Evolutionary conservation across 352 stramenopile genomes (phyloP), one percentile per base, ranked within the genome.

Genomic region (Pythium utonaiense): DNA sequence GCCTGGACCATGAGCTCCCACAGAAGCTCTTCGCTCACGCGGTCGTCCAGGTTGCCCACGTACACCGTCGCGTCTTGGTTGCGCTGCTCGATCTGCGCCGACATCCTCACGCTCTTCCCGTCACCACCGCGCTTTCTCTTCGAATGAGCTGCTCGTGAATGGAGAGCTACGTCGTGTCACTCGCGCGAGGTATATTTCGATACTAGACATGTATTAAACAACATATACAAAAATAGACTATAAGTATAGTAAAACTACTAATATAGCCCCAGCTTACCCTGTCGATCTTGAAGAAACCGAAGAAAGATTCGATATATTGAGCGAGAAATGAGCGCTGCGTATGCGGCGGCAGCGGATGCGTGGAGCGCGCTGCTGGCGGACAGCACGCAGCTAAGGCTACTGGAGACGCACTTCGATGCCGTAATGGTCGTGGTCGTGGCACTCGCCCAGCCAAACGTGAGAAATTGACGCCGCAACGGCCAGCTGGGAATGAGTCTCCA

Each of bases 61-160:
- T 99, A 99, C 62, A 97, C 86, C 1, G 97, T 99, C 36, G 98
- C 97, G 79, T 99, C 97, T 66, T 96, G 83, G 72, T 96, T 96
- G 66, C 83, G 86, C 75, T 96, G 86, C 68, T 94, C 86, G 69
- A 94, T 91, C 31, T 81, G 80, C 16, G 82, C 80, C 66, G 86
- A 94, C 83, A 91, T 89, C 22, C 13, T 50, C 27, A 10, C 13
- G 19, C 9, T 4, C 6, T 8, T 7, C n/a, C 1, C 25, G 9
- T 25, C 28, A 31, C 30, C 16, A 38, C 41, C 17, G 13, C 6
- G 3, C 7, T 25, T 17, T 41, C 13, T 16, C 17, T 36, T 21
- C 25, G 31, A 45, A 19, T 17, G 24, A 33, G 17, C 13, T 49
- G 4, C 12, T 25, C 34, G 34, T 49, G 34, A 19, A 16, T 33